A percentile compares a stretch with the other conserved stretches of the same genome.
Evolutionary conservation across 495 filamentous ascomycete species (phyloP).

Genomic region (Neurospora cerealis): DNA sequence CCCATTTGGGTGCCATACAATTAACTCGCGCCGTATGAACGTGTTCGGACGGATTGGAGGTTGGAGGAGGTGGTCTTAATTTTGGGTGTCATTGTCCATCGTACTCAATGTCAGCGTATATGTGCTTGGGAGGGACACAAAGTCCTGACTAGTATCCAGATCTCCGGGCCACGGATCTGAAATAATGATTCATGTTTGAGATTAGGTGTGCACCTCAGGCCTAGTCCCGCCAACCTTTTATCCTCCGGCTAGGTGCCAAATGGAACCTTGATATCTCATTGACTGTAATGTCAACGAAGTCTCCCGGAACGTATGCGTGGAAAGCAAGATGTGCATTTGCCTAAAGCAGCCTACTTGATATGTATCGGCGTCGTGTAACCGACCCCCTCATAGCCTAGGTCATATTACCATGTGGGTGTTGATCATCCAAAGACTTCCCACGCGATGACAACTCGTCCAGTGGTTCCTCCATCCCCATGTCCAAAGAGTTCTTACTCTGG

Average conservation of each 20-base stretch:
- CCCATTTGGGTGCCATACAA: background rate
- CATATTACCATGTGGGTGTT: background rate
- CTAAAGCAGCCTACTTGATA: background rate
- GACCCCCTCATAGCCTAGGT: background rate
- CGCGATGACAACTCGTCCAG: background rate
- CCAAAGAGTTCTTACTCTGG: slow-evolving; percentile 1
- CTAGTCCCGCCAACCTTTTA: background rate
- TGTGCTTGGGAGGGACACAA: too few relatives aligned
- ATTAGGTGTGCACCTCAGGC: background rate
- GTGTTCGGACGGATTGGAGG: too few relatives aligned
- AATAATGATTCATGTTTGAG: background rate
- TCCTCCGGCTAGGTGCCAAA: background rate
- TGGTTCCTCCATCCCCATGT: background rate
- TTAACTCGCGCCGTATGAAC: too few relatives aligned
- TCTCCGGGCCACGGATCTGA: background rate
- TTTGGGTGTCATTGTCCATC: too few relatives aligned
- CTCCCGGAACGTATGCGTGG: too few relatives aligned
- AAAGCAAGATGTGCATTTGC: background rate
- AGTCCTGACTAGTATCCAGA: background rate
- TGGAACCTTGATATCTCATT: background rate
- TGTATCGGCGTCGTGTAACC: background rate
- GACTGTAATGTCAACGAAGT: too few relatives aligned
- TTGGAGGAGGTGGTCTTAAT: too few relatives aligned
- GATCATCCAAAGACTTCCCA: background rate
- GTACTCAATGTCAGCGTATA: too few relatives aligned